A percentile compares a stretch with the other conserved stretches of the same genome.
These are phyloP conservation scores for Aspergillus cavernicola DNA, from an alignment of 495 filamentous ascomycete genomes.

Conservation along the genomic window DNA sequence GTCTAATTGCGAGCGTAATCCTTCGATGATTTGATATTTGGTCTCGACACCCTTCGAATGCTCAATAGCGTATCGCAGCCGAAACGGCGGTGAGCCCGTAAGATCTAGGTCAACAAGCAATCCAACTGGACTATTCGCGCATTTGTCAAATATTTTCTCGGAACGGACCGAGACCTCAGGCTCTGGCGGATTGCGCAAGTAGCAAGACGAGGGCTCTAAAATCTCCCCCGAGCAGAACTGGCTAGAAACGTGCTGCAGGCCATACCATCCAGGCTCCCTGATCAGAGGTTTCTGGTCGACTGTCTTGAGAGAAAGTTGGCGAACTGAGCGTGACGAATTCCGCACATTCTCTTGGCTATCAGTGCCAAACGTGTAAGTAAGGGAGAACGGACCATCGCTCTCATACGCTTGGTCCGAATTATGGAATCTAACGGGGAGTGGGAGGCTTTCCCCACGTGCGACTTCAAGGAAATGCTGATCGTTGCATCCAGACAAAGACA, in stretches of 20 bases:
- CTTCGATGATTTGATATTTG: conserved; percentile 51
- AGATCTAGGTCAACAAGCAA: conserved; percentile 82
- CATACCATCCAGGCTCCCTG: conserved; percentile 78
- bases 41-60: conserved; percentile 52
- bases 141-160: conserved; percentile 87
- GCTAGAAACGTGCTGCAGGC: conserved; percentile 70
- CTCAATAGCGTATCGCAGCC: conserved; percentile 66
- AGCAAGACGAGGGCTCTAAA: conserved; percentile 84
- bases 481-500: conserved; percentile 70
- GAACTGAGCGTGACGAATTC: conserved; percentile 48
- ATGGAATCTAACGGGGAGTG: conserved; percentile 70
- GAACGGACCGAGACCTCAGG: conserved; percentile 67
- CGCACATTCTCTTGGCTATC: conserved; percentile 60
- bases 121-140: conserved; percentile 88
- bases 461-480: conserved; percentile 75
- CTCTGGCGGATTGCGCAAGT: conserved; percentile 85
- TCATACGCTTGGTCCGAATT: conserved; percentile 52
- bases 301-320: conserved; percentile 31
- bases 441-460: conserved; percentile 63
- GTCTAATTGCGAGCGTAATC: conserved; percentile 73
- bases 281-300: conserved; percentile 48
- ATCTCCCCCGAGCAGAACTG: conserved; percentile 83
- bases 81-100: conserved; percentile 86
- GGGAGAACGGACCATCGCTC: conserved; percentile 39
- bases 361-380: conserved; percentile 58